Base-by-base conservation (phyloP, 2,329 filamentous ascomycete genomes). In the Cordyceps fumosorosea region DNA sequence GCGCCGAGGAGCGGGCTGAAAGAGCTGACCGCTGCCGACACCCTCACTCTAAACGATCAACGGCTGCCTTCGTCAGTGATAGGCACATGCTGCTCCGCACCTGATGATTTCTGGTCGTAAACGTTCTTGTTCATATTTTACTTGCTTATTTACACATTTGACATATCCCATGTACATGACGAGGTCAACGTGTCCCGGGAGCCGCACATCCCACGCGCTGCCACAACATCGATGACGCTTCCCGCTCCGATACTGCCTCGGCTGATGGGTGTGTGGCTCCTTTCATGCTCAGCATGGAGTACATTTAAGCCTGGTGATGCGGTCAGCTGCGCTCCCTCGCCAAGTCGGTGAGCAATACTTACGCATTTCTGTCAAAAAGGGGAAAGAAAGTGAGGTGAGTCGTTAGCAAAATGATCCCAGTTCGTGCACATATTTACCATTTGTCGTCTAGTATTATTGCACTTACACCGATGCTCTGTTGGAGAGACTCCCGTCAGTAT, bases 391-490 rank as follows among this genome's bases (percentile, higher is more conserved):
- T 1, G 24, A 60, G 42, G 51, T 40, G 6, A 24, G 20, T 59
- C 6, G 42, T 60, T 55, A 60, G 58, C 51, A 48, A 55, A 48
- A 54, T 48, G 58, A 29, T 48, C 32, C 51, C 40, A 8, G n/a
- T 47, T 14, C 32, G 3, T 45, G 51, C 40, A 52, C 12, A 20
- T 54, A 52, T 54, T 42, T 16, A 60, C 37, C 40, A 24, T 7
- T 20, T 55, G 18, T 3, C 14, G 14, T 37, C 12, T 54, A 54
- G 50, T 37, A 10, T 26, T 37, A 6, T n/a, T 44, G 10, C n/a
- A 62, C 60, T 62, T 62, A 62, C 60, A 18, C 60, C 60, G 45
- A 62, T 45, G 44, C 26, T 56, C 60, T 62, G 44, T 62, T 24
- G 32, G 18, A 12, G 22, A 14, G 45, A 29, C 1, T 14, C 18